phyloP scores from a whole-genome alignment of 2,329 filamentous ascomycete species.

The Pseudopyricularia cyperi region DNA sequence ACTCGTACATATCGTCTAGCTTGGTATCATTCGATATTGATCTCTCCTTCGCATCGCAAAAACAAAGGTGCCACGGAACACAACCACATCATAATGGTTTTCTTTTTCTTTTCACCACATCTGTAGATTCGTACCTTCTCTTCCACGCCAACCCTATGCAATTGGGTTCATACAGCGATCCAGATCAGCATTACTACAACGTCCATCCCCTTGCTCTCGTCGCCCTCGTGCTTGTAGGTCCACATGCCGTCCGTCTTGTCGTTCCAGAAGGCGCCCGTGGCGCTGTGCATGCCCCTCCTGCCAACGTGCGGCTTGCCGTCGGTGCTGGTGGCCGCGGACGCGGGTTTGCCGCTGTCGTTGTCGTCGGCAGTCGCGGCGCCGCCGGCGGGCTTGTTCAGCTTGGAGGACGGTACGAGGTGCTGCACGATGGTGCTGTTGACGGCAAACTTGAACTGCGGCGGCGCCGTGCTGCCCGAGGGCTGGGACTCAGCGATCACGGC shows the following conservation, averaged over 20 bases:
- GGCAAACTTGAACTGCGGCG: conserved; percentile 76
- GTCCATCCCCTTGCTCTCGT: conserved; percentile 53
- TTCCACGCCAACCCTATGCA: background rate
- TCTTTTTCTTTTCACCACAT: too few species aligned
- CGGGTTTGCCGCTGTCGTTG: conserved; percentile 23
- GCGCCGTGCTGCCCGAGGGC: conserved; percentile 33
- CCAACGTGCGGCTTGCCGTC: conserved; percentile 62
- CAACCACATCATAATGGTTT: too few species aligned
- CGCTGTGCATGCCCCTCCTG: conserved; percentile 80
- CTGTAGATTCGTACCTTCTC: background rate
- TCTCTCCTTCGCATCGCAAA: too few species aligned
- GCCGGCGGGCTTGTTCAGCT: conserved; percentile 47
- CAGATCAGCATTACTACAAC: conserved; percentile 65
- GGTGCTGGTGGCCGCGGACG: conserved; percentile 37
- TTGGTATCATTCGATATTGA: too few species aligned
- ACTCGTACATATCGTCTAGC: too few species aligned
- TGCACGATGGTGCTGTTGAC: conserved; percentile 98
- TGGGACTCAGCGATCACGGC: conserved; percentile 65
- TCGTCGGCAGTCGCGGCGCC: conserved; percentile 30
- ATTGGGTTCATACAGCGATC: conserved; percentile 46
- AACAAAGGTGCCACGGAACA: too few species aligned
- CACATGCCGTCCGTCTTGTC: conserved; percentile 84
- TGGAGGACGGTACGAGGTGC: conserved; percentile 61
- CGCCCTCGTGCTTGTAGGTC: conserved; percentile 72
- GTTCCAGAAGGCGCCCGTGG: conserved; percentile 79